Evolutionary conservation across 2,329 filamentous ascomycete genomes (phyloP), one percentile per base, ranked within the genome.

Genomic region (Fusarium camptoceras): DNA sequence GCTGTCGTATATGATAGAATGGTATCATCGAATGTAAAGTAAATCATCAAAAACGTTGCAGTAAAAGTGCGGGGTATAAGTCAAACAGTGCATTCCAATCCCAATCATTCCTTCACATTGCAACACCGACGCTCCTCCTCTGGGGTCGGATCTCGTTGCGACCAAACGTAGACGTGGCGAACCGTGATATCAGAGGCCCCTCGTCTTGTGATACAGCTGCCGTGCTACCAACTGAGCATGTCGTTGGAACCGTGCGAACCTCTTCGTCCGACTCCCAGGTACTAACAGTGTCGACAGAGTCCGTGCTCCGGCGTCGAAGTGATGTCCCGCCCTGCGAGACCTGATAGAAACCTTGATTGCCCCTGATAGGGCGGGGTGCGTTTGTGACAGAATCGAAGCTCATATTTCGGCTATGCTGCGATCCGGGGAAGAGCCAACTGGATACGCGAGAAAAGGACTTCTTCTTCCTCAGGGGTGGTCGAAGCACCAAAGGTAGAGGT

Each of bases 371-470:
- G 42, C 78, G 83, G 3, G 87, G 87, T 7, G 77, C 78, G 69
- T 89, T 90, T 48, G 87, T 89, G 27, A 88, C 78, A 5, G 84
- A 84, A 64, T 87, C 83, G 30, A 85, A 73, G 59, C 82, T 83
- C 53, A 83, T 76, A 53, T 82, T 81, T 20, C 75, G 77, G 55
- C 78, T 77, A 59, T 81, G 76, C 47, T 78, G 72, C 37, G 80
- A 72, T 20, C 78, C 76, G 46, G 85, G 82, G 70, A 86, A 87
- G 27, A 90, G 80, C 87, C 88, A 90, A 70, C 78, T 84, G 5
- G 88, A 89, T 11, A 90, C 86, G 18, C 84, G 83, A 12, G 87
- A 88, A 74, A 91, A 90, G 0, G 88, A 89, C 74, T 90, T 91
- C 82, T 90, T 91, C 81, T 90, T 90, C 62, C 88, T 82, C 66